Evolutionary conservation across 2,329 filamentous ascomycete species (phyloP), one percentile per base, ranked within the genome.

Genomic region (Trichoderma sp.): DNA sequence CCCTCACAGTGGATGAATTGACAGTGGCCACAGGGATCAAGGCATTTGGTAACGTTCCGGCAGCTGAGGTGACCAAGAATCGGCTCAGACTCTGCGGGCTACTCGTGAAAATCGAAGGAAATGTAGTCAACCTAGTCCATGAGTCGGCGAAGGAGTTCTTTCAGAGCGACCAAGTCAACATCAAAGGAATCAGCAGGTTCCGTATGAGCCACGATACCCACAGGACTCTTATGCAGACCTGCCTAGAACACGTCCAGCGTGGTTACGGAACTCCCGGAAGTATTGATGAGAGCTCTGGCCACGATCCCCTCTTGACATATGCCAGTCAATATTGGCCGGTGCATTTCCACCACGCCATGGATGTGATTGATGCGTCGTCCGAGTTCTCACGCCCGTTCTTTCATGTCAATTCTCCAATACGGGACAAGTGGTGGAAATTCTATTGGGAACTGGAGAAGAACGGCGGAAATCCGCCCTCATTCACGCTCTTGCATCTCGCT

Each of bases 401-500:
- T 12, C 17, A 61, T 7, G 58, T 15, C 22, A 9, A 61, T 8
- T 61, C 58, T 25, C 32, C 42, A 22, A 37, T 61, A 19, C 58
- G 58, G 58, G 42, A 61, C 15, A 29, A 50, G 37, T 61, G 58
- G 58, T 61, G 58, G 58, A 61, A 61, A n/a, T 35, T 61, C 42
- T 61, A 61, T 10, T 61, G 58, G 58, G 58, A 50, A 29, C 58
- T 52, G 29, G 58, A 61, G 58, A 61, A 61, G 58, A 61, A 61
- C 32, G 58, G 58, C 19, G 32, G 58, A 61, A 61, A 61, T 8
- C 29, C 58, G 29, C 58, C 58, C 58, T 35, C 32, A 5, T 61
- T 61, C 29, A 61, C 58, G 42, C 58, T 61, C 19, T 52, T 61
- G 42, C 58, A 61, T 61, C 58, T 61, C 9, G 58, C 58, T 50